Conservation (phyloP, 768 basidiomycete genomes). For the Punctularia strigosozonata region DNA sequence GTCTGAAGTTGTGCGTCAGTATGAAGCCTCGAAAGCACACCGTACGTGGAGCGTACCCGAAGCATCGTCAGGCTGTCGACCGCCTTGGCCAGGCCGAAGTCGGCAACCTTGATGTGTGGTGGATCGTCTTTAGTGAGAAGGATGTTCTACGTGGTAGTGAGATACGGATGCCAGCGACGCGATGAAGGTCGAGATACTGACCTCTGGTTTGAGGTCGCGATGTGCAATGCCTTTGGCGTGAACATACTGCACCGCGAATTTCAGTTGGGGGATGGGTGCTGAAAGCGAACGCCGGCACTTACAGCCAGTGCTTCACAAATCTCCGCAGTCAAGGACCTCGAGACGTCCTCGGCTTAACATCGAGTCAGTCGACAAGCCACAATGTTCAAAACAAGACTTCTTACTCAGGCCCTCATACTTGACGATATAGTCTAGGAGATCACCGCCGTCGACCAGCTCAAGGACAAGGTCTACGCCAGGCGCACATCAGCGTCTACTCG, state of each 20-base stretch:
- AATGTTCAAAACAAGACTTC: slow-evolving; percentile 12
- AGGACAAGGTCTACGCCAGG: slow-evolving; percentile 67
- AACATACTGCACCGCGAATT: slow-evolving; percentile 33
- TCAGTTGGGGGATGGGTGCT: background rate
- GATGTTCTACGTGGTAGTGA: slow-evolving; percentile 45
- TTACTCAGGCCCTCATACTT: slow-evolving; percentile 47
- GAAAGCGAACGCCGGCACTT: slow-evolving; percentile 12
- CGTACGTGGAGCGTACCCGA: slow-evolving; percentile 31
- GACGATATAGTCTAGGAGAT: slow-evolving; percentile 74
- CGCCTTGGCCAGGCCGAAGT: slow-evolving; percentile 94
- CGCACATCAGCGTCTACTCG: slow-evolving; percentile 20
- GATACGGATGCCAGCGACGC: background rate
- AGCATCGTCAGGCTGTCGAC: slow-evolving; percentile 71
- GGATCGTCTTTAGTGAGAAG: slow-evolving; percentile 64
- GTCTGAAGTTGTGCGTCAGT: slow-evolving; percentile 33
- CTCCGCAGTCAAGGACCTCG: slow-evolving; percentile 68
- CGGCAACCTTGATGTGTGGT: slow-evolving; percentile 79
- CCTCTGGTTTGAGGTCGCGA: slow-evolving; percentile 89
- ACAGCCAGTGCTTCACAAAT: slow-evolving; percentile 74
- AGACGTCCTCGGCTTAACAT: slow-evolving; percentile 46
- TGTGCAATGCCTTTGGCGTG: slow-evolving; percentile 74
- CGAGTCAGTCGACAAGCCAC: background rate
- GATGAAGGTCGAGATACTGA: slow-evolving; percentile 15
- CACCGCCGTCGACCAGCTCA: slow-evolving; percentile 81
- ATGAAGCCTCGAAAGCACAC: slow-evolving; percentile 5